These are phyloP conservation scores for Fusarium decemcellulare DNA, from an alignment of 2,329 filamentous ascomycete species.

Conservation along the genomic window DNA sequence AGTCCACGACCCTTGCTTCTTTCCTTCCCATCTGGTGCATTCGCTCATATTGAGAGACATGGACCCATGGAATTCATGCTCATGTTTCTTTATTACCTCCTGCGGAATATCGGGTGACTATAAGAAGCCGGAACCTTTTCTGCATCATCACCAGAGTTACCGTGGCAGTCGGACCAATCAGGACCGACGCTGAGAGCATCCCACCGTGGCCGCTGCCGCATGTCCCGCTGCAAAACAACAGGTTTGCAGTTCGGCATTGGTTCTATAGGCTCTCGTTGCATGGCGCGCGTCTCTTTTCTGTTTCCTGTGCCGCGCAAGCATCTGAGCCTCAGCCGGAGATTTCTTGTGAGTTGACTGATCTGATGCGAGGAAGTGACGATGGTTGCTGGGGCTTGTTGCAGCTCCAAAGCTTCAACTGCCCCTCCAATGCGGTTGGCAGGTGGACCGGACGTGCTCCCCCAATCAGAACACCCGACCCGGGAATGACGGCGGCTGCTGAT, in stretches of 20 bases:
- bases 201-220: neutral
- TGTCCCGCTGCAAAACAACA: constrained; percentile 14
- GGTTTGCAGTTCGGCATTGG: neutral
- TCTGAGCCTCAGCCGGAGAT: constrained; percentile 17
- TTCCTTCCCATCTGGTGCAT: neutral
- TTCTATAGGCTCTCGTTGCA: constrained; percentile 8
- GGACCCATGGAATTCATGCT: neutral
- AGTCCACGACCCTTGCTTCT: neutral
- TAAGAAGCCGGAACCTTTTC: constrained; percentile 10
- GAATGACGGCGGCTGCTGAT: constrained; percentile 21
- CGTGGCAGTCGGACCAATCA: constrained; percentile 25
- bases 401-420: constrained; percentile 12
- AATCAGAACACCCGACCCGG: constrained; percentile 6
- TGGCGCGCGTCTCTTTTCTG: constrained; percentile 8
- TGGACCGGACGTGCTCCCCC: constrained; percentile 22
- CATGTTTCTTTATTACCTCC: neutral
- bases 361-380: neutral
- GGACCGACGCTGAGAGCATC: neutral
- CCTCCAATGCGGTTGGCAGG: constrained; percentile 41
- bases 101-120: too few relatives aligned
- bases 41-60: neutral
- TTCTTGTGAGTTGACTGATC: neutral
- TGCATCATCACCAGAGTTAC: constrained; percentile 20
- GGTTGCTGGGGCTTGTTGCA: constrained; percentile 21
- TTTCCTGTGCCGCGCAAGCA: constrained; percentile 22